Evolutionary conservation across 306 rosid species (phyloP), one percentile per base, ranked within the genome.

Genomic region (Neltuma alba): DNA sequence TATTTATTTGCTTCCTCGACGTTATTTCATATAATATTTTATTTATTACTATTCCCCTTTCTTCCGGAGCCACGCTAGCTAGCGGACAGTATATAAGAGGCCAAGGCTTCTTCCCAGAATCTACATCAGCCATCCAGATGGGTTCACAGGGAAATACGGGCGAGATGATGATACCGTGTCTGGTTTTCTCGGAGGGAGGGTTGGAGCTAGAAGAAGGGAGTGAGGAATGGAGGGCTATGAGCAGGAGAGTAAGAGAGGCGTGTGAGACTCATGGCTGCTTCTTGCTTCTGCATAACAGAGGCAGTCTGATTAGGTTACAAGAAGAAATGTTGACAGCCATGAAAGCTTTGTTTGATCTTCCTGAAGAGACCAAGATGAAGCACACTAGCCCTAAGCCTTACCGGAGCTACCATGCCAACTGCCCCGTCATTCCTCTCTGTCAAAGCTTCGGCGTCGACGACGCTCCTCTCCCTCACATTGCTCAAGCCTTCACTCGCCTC

Each of bases 391-490:
- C 79, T 13, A 86, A 61, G 79, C 75, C 87, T 23, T 90, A 66
- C 44, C 61, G 81, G n/a, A 76, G 90, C 81, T 88, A 85, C 74
- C 21, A 4, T 6, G 61, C 67, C n/a, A 85, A 62, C 15, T 44
- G 77, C 47, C 63, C 80, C 0, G 1, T 34, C 67, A 61, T 77
- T 37, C 89, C 92, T 9, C 38, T 79, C 7, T 55, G 48, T 64
- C 80, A 90, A 74, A 77, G 85, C 86, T 90, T 88, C 48, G 88
- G 92, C 16, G 25, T 90, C 58, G 84, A 90, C 42, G 73, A 79
- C 16, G 76, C 66, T 15, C 60, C 45, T 23, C 21, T 47, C 0
- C 85, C 37, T 0, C 58, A 44, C 18, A 13, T 14, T 0, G 75
- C 88, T 52, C 31, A 60, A 1, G 64, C 81, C 74, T 88, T 90